phyloP scores from a whole-genome alignment of 192 early-diverging fungal species.

The Backusella mclennaniae region DNA sequence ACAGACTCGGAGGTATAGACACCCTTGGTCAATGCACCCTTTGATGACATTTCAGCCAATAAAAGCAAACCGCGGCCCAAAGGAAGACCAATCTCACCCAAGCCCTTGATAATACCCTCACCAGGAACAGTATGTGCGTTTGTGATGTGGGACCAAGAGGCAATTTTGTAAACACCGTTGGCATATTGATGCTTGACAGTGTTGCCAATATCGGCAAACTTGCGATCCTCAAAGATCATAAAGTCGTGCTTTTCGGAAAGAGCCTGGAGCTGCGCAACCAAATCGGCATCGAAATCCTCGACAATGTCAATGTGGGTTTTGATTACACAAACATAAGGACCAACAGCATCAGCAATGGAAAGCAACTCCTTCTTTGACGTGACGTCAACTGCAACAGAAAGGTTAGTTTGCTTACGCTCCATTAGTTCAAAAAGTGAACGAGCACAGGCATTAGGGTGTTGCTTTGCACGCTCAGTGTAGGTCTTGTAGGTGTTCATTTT shows the following conservation, averaged over 20 bases:
- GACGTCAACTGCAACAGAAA: slow-evolving; percentile 90
- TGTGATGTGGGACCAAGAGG: slow-evolving; percentile 94
- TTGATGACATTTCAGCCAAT: slow-evolving; percentile 97
- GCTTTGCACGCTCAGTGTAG: slow-evolving; percentile 67
- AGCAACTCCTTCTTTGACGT: slow-evolving; percentile 86
- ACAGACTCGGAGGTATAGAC: slow-evolving; percentile 84
- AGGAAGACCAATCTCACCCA: slow-evolving; percentile 86
- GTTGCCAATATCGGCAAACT: slow-evolving; percentile 99
- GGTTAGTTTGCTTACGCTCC: slow-evolving; percentile 89
- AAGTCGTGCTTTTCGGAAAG: slow-evolving; percentile 89
- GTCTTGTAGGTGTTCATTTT: slow-evolving; percentile 34
- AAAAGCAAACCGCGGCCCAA: slow-evolving; percentile 78
- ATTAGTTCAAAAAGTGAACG: slow-evolving; percentile 74
- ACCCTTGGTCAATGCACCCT: slow-evolving; percentile 81
- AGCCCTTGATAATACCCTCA: slow-evolving; percentile 92
- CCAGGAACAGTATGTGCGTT: slow-evolving; percentile 95
- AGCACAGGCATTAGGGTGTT: slow-evolving; percentile 76
- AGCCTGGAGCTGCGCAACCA: slow-evolving; percentile 67
- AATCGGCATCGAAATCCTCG: slow-evolving; percentile 87
- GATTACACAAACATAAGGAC: slow-evolving; percentile 93
- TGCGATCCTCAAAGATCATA: slow-evolving; percentile 98
- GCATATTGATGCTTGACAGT: slow-evolving; percentile 96
- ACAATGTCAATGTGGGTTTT: slow-evolving; percentile 99
- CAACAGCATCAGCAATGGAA: slow-evolving; percentile 81
- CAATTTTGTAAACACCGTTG: slow-evolving; percentile 88